phyloP scores from a whole-genome alignment of 306 rosid genomes.

The Luffa acutangula region DNA sequence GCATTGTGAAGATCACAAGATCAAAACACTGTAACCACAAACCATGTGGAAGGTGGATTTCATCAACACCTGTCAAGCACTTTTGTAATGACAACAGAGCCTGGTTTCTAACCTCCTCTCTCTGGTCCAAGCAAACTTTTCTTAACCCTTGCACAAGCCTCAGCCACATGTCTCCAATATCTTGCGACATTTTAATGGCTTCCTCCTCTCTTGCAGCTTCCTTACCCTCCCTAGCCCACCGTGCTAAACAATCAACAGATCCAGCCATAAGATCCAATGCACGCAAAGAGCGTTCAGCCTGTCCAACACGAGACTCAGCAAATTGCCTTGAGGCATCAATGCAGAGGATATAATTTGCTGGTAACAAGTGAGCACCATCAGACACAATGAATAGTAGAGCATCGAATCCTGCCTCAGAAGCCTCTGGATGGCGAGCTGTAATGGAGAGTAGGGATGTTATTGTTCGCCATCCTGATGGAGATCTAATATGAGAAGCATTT shows the following conservation, averaged over 20 bases:
- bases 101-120: constrained; percentile 96
- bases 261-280: constrained; percentile 86
- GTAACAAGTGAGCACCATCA: constrained; percentile 72
- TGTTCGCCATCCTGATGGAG: constrained; percentile 90
- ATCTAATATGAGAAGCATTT: constrained; percentile 93
- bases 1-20: constrained; percentile 80
- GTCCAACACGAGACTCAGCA: constrained; percentile 97
- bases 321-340: constrained; percentile 82
- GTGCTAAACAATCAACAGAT: constrained; percentile 67
- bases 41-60: constrained; percentile 40
- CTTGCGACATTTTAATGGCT: constrained; percentile 52
- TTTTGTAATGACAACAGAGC: constrained; percentile 67
- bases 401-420: constrained; percentile 93
- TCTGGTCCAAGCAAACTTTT: constrained; percentile 93
- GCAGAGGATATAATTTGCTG: constrained; percentile 75
- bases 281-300: constrained; percentile 71
- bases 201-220: constrained; percentile 61
- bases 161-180: constrained; percentile 96
- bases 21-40: constrained; percentile 85
- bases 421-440: constrained; percentile 86
- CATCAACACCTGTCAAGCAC: constrained; percentile 76
- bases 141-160: constrained; percentile 81
- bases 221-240: constrained; percentile 68
- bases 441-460: constrained; percentile 72
- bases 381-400: constrained; percentile 78